These are phyloP conservation scores for Aureobasidium sp. DNA, from an alignment of 2,329 filamentous ascomycete genomes.

Conservation along the genomic window DNA sequence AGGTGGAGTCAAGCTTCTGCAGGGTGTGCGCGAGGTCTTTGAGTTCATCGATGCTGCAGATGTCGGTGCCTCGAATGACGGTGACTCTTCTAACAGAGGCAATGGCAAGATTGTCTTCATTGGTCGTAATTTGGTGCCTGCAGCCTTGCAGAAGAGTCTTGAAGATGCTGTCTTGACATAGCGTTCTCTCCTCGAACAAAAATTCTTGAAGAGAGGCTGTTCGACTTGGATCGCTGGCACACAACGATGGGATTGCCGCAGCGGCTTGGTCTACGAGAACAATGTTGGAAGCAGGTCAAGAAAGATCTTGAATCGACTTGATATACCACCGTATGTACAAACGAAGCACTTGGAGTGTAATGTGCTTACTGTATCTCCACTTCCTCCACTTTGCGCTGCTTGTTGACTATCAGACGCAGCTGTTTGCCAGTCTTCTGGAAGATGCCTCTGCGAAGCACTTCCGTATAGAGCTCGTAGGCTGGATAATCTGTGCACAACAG, in stretches of 20 bases:
- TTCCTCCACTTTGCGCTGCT: conserved; percentile 35
- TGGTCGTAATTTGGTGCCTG: conserved; percentile 25
- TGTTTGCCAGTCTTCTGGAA: conserved; percentile 41
- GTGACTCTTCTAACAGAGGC: not conserved
- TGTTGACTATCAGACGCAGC: conserved; percentile 44
- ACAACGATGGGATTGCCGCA: not conserved
- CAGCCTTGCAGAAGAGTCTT: conserved; percentile 26
- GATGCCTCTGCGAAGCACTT: conserved; percentile 43
- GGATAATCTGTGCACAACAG: conserved; percentile 35
- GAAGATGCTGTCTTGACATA: conserved; percentile 10
- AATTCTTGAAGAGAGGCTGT: not conserved
- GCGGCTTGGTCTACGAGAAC: not conserved
- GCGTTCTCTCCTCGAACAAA: too few relatives aligned
- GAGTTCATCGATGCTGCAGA: conserved; percentile 63
- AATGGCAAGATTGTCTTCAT: conserved; percentile 30
- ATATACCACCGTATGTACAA: not conserved
- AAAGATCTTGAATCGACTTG: not conserved
- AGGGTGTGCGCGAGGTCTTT: conserved; percentile 89
- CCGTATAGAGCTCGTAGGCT: conserved; percentile 51
- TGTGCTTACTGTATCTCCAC: not conserved
- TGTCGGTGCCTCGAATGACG: not conserved
- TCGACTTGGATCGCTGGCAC: not conserved
- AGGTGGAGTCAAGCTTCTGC: conserved; percentile 67
- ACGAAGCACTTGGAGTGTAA: not conserved
- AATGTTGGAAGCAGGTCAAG: not conserved